A percentile compares a stretch with the other conserved stretches of the same genome.
phyloP scores from a whole-genome alignment of 2,329 filamentous ascomycete species.

The Neopestalotiopsis rosae region DNA sequence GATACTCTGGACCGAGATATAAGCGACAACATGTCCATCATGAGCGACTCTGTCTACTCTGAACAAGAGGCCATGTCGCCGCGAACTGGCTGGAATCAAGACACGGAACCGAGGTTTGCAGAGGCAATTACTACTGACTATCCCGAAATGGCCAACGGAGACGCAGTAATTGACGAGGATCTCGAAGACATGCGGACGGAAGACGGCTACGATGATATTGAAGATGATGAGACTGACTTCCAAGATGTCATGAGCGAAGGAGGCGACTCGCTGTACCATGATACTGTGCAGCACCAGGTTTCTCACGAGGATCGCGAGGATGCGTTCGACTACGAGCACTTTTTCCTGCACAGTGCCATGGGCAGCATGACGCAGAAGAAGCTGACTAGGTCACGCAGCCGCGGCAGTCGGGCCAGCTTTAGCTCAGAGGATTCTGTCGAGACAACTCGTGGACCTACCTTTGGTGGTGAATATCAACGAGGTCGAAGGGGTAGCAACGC shows the following conservation, averaged over 20 bases:
- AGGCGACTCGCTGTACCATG: slow-evolving; percentile 67
- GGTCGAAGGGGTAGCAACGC: slow-evolving; percentile 52
- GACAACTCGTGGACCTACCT: slow-evolving; percentile 59
- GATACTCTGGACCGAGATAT: slow-evolving; percentile 11
- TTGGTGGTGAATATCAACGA: slow-evolving; percentile 26
- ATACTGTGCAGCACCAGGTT: slow-evolving; percentile 61
- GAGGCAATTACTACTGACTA: slow-evolving; percentile 7
- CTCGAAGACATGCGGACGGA: slow-evolving; percentile 31
- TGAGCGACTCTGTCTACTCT: slow-evolving; percentile 31
- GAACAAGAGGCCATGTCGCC: slow-evolving; percentile 31
- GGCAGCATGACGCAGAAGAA: slow-evolving; percentile 70
- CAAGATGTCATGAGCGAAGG: slow-evolving; percentile 60
- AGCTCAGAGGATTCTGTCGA: slow-evolving; percentile 66
- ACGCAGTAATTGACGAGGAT: slow-evolving; percentile 38
- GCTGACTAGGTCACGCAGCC: slow-evolving; percentile 39
- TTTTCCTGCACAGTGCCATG: slow-evolving; percentile 92
- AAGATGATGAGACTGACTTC: slow-evolving; percentile 41
- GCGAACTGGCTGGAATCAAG: slow-evolving; percentile 27
- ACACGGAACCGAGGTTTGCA: slow-evolving; percentile 19
- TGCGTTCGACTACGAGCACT: slow-evolving; percentile 95
- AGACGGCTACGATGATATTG: slow-evolving; percentile 36
- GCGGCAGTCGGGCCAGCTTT: slow-evolving; percentile 57
- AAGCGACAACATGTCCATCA: slow-evolving; percentile 34
- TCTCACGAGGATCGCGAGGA: slow-evolving; percentile 94
- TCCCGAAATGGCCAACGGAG: slow-evolving; percentile 23